phyloP scores from a whole-genome alignment of 1,139 yeast genomes.

The Lodderomyces jiufengensis region DNA sequence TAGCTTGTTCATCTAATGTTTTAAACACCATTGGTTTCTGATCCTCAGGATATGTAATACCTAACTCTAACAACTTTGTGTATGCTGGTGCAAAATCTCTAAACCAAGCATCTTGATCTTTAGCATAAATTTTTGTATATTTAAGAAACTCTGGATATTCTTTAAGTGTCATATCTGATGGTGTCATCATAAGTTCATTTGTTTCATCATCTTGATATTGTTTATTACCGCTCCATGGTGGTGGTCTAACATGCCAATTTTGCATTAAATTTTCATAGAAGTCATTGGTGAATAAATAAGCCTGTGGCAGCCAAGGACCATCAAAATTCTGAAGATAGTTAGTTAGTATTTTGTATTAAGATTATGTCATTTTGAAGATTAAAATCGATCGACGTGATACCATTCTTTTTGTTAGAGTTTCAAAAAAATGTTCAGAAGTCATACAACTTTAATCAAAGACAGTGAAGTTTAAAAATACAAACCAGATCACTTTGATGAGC shows the following conservation, averaged over 20 bases:
- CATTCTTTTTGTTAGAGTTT: too few species aligned
- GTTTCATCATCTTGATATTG: constrained; percentile 76
- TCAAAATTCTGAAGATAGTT: too few species aligned
- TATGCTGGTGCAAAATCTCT: constrained; percentile 69
- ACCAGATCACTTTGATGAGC: too few species aligned
- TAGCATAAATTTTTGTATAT: constrained; percentile 70
- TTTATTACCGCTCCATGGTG: constrained; percentile 62
- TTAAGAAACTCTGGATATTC: constrained; percentile 63
- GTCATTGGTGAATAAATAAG: constrained; percentile 79
- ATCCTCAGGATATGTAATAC: constrained; percentile 56
- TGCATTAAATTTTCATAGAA: constrained; percentile 69
- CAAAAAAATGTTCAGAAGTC: too few species aligned
- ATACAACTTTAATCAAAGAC: too few species aligned
- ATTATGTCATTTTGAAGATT: constrained; percentile 66
- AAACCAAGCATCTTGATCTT: constrained; percentile 65
- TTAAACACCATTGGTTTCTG: constrained; percentile 51
- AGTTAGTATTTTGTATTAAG: constrained; percentile 58
- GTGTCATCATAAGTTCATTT: constrained; percentile 85
- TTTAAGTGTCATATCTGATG: constrained; percentile 73
- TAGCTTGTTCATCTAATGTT: constrained; percentile 68
- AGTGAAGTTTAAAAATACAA: too few species aligned
- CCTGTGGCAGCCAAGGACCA: constrained; percentile 95
- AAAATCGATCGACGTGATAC: too few species aligned
- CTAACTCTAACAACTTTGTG: constrained; percentile 68
- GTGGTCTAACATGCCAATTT: constrained; percentile 70